Evolutionary conservation across 441 rosid genomes (phyloP), one percentile per base, ranked within the genome.

Genomic region (Gossypium trilobum): DNA sequence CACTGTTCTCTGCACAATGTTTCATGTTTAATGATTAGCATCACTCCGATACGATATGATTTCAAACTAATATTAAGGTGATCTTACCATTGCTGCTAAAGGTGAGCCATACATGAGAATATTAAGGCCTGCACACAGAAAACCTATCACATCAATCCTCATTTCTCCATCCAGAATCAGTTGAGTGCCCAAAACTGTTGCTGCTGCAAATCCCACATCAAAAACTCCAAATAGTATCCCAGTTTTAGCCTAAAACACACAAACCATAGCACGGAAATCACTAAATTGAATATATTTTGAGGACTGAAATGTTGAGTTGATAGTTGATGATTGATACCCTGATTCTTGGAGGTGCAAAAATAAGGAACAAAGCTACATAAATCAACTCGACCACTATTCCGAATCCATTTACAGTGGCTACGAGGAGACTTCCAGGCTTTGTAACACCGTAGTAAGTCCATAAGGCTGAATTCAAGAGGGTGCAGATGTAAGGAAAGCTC

Each of bases 371-470:
- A 58, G 79, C 31, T 0, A 91, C 80, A 71, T 79, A 91, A 52
- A 77, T 61, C 68, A 76, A 73, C 77, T 88, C 96, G 22, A 86
- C 87, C 1, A 85, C 5, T 29, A 71, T 73, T 3, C 97, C 96
- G 55, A 93, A 87, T 1, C 91, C 87, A 78, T 87, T 88, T 20
- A 93, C 81, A 0, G 96, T 91, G 68, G 95, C 85, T 1, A 93
- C 89, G 48, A 93, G 80, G 52, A 71, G 63, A 27, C 81, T 87
- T 68, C 88, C 87, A 2, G 92, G 88, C 72, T 86, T 89, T 57
- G 81, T 87, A 10, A 87, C 75, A 6, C 98, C 97, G 54, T 91
- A 91, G 72, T 90, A 93, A 39, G 91, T 87, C 96, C 97, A 93
- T 14, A 88, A 71, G 16, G 86, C 82, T 56, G 91, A 75, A 71